Percentiles rank a stretch among this genome's conserved stretches.
These are phyloP conservation scores for Alloteropsis semialata DNA, from an alignment of 176 grass and related monocot species.

Conservation along the genomic window DNA sequence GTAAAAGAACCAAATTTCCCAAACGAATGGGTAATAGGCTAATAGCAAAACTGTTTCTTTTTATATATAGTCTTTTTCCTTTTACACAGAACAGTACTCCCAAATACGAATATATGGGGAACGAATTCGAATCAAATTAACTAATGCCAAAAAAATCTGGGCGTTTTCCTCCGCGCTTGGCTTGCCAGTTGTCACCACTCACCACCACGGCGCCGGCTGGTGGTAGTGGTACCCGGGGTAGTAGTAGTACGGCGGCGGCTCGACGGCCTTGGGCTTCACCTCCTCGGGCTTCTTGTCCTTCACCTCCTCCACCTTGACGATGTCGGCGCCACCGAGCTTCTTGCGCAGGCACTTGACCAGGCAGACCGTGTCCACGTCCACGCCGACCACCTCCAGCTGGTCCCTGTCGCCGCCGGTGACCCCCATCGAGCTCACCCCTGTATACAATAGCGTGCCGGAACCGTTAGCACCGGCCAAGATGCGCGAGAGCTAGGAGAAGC, in stretches of 20 bases:
- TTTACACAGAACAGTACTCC: neutral
- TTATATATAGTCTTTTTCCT: neutral
- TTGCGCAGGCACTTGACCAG: conserved; percentile 38
- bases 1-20: neutral
- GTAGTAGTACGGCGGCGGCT: neutral
- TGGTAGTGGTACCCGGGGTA: neutral
- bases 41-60: neutral
- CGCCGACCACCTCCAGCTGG: conserved; percentile 41
- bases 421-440: conserved; percentile 37
- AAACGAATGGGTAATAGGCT: neutral
- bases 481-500: neutral
- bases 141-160: too few species aligned
- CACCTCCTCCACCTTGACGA: conserved; percentile 47
- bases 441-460: neutral
- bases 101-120: too few species aligned
- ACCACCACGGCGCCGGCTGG: neutral
- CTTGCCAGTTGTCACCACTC: neutral
- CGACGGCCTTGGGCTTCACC: neutral
- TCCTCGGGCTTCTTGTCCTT: conserved; percentile 15
- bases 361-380: conserved; percentile 22
- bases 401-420: conserved; percentile 45
- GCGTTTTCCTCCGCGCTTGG: neutral
- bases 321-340: conserved; percentile 42
- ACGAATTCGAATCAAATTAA: too few species aligned
- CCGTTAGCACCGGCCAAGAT: neutral